Conservation (phyloP, 2,329 filamentous ascomycete genomes). For the Rutstroemia sp. region DNA sequence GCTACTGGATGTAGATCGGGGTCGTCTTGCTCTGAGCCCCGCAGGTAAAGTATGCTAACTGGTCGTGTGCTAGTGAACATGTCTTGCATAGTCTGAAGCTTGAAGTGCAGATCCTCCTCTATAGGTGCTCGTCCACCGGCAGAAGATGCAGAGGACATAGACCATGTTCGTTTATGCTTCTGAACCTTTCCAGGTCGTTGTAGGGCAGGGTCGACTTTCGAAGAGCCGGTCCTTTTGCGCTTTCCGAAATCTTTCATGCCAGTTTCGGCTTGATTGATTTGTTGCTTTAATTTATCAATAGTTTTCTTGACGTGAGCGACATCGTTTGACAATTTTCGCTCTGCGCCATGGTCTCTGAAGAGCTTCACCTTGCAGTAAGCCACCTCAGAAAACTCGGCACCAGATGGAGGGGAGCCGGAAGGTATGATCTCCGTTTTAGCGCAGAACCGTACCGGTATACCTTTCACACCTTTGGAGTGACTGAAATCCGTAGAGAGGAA, state of each 20-base stretch:
- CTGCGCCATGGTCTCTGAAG: slow-evolving; percentile 91
- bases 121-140: slow-evolving; percentile 47
- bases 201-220: slow-evolving; percentile 38
- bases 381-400: slow-evolving; percentile 56
- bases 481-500: slow-evolving; percentile 98
- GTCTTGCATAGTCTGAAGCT: slow-evolving; percentile 71
- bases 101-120: slow-evolving; percentile 72
- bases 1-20: slow-evolving; percentile 72
- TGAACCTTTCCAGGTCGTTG: slow-evolving; percentile 67
- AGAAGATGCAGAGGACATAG: slow-evolving; percentile 74
- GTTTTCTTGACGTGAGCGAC: slow-evolving; percentile 92
- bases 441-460: slow-evolving; percentile 87
- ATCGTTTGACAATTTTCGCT: slow-evolving; percentile 91
- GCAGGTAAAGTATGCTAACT: slow-evolving; percentile 69
- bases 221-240: slow-evolving; percentile 48
- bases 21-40: slow-evolving; percentile 71
- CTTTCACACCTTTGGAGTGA: slow-evolving; percentile 97
- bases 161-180: slow-evolving; percentile 94
- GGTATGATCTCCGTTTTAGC: slow-evolving; percentile 73
- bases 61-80: slow-evolving; percentile 83
- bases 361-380: slow-evolving; percentile 96
- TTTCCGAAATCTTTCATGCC: slow-evolving; percentile 62
- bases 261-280: slow-evolving; percentile 71
- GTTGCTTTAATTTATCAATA: slow-evolving; percentile 92
- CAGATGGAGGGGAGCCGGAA: slow-evolving; percentile 40